Base-by-base conservation (phyloP, 192 early-diverging fungal genomes). In the Dispira simplex region DNA sequence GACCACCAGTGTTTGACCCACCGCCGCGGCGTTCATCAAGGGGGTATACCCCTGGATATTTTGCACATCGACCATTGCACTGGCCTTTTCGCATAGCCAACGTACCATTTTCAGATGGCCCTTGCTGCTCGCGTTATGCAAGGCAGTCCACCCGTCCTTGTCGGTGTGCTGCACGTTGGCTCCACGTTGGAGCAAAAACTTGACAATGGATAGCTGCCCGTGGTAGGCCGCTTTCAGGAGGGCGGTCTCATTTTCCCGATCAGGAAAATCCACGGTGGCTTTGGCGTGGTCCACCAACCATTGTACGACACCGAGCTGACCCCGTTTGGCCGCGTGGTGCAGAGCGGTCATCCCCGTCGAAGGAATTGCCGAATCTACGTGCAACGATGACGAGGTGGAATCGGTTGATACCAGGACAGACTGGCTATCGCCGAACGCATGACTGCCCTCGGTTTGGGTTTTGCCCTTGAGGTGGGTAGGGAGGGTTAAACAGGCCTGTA, bases 121-220 rank as follows among this genome's bases (percentile, higher is more conserved):
- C 20, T 75, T 71, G 5, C 82, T 75, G 28, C 77, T 77, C 27
- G 88, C 83, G 66, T 91, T 90, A 71, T 91, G 91, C 32, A 93
- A 77, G 3, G 88, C 81, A 10, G 88, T 86, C 85, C 86, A 90
- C 0, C 88, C 87, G 54, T 90, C 86, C 60, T 76, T 79, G 69
- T 93, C 90, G 20, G 70, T 65, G 47, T 81, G 79, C 63, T 81
- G 68, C 16, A 85, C 75, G 59, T 88, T 77, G 9, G 87, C 86
- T 12, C 76, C 70, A 5, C 75, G 73, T 39, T 70, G 66, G 20
- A 89, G 46, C 43, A 93, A 67, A 60, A 75, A 85, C 20, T 68
- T 67, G 6, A 87, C 81, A 18, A 87, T 76, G 11, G 73, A 63
- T 20, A 70, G 64, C 66, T 83, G 81, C 8, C 88, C 90, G 62